Evolutionary conservation across 495 filamentous ascomycete genomes (phyloP).

Genomic region (Hyaloscypha bicolor): DNA sequence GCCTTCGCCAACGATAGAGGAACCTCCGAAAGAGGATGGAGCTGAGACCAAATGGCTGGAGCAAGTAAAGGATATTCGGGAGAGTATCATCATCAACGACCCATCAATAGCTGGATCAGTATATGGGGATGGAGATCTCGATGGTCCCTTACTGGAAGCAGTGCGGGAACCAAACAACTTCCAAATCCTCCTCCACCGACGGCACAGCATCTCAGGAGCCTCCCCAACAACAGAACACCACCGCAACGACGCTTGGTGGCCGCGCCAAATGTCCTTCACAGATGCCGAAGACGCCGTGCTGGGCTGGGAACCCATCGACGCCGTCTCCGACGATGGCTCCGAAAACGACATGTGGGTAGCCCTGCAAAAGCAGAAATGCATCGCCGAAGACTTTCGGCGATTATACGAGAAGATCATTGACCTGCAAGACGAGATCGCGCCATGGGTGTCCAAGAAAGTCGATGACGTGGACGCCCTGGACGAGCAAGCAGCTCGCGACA

Average conservation of each 20-base stretch:
- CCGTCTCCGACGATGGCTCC: conserved; percentile 30
- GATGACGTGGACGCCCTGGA: conserved; percentile 63
- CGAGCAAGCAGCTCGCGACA: conserved; percentile 58
- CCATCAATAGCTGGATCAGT: conserved; percentile 45
- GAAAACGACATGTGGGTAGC: conserved; percentile 35
- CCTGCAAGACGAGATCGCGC: conserved; percentile 52
- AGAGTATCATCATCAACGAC: conserved; percentile 26
- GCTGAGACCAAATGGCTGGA: conserved; percentile 27
- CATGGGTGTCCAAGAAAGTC: conserved; percentile 71
- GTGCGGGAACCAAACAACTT: conserved; percentile 35
- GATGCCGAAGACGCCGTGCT: conserved; percentile 85
- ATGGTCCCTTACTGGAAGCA: conserved; percentile 42
- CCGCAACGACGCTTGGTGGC: conserved; percentile 63
- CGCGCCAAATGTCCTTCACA: conserved; percentile 85
- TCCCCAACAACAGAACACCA: conserved; percentile 34
- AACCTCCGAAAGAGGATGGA: conserved; percentile 14
- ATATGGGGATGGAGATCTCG: conserved; percentile 46
- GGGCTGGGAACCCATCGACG: conserved; percentile 53
- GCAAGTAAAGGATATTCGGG: conserved; percentile 27
- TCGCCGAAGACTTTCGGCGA: conserved; percentile 62
- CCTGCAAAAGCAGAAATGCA: conserved; percentile 48
- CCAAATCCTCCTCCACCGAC: conserved; percentile 42
- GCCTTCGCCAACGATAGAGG: background rate
- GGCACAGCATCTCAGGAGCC: conserved; percentile 50
- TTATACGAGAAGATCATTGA: conserved; percentile 53